phyloP scores from a whole-genome alignment of 2,329 filamentous ascomycete species.

The Colletotrichum kahawae region DNA sequence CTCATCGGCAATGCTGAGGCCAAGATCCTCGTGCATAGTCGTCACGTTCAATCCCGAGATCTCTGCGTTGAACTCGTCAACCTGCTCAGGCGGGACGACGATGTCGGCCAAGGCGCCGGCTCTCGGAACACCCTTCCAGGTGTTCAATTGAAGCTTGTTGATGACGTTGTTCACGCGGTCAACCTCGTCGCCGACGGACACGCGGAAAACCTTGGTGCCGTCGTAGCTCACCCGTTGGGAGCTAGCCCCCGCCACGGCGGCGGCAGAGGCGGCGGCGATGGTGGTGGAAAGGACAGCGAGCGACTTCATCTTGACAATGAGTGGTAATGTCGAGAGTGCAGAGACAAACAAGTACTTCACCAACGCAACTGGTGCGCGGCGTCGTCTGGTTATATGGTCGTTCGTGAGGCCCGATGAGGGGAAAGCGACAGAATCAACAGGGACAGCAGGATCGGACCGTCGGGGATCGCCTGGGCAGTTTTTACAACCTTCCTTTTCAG shows the following conservation, averaged over 20 bases:
- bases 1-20: conserved; percentile 41
- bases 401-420: background rate
- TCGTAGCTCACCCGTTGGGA: conserved; percentile 39
- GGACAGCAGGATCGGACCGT: background rate
- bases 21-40: conserved; percentile 45
- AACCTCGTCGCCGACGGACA: conserved; percentile 39
- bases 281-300: conserved; percentile 9
- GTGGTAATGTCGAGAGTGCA: background rate
- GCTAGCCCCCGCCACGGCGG: conserved; percentile 1
- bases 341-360: background rate
- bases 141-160: conserved; percentile 36
- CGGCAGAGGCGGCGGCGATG: conserved; percentile 11
- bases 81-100: conserved; percentile 39
- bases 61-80: conserved; percentile 37
- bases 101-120: conserved; percentile 43
- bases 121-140: conserved; percentile 41
- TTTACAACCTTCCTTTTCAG: conserved; percentile 15
- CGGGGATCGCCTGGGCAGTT: background rate
- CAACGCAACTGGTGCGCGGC: background rate
- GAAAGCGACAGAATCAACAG: background rate
- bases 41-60: conserved; percentile 33
- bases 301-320: conserved; percentile 14
- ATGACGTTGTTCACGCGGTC: conserved; percentile 37
- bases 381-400: background rate
- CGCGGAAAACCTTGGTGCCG: conserved; percentile 49